phyloP scores from a whole-genome alignment of 371 early-diverging fungal genomes.

The Mycotypha africana region DNA sequence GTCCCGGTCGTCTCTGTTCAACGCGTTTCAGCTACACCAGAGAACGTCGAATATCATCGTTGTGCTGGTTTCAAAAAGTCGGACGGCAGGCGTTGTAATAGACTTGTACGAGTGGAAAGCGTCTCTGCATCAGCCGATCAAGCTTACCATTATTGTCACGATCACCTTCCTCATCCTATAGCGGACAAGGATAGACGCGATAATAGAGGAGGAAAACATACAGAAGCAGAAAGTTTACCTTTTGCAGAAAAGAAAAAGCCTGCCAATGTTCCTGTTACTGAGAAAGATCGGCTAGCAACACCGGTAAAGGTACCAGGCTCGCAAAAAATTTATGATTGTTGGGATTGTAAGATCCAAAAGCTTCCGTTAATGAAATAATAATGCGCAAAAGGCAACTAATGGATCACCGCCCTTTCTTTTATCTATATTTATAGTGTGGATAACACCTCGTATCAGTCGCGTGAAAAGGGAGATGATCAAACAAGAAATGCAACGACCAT shows the following conservation, averaged over 20 bases:
- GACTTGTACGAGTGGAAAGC: background rate
- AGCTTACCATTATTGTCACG: slow-evolving; percentile 1
- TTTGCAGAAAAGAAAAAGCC: background rate
- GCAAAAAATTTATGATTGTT: slow-evolving; percentile 6
- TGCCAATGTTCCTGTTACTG: background rate
- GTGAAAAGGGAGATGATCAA: slow-evolving; percentile 4
- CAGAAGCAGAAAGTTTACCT: background rate
- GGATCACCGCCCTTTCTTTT: background rate
- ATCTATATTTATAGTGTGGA: too few relatives aligned
- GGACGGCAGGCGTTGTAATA: slow-evolving; percentile 3
- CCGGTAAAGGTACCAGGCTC: background rate
- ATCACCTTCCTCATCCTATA: too few relatives aligned
- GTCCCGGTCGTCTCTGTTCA: too few relatives aligned
- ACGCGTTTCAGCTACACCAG: too few relatives aligned
- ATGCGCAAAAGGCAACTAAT: too few relatives aligned
- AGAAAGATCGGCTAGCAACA: background rate
- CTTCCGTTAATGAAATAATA: too few relatives aligned
- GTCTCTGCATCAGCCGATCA: background rate
- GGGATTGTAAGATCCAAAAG: slow-evolving; percentile 6
- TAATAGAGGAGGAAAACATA: too few relatives aligned
- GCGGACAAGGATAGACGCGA: too few relatives aligned
- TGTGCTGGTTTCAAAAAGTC: slow-evolving; percentile 3
- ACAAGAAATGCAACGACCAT: slow-evolving; percentile 40
- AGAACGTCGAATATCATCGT: background rate
- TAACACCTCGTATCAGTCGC: slow-evolving; percentile 5